These are phyloP conservation scores for Pichia sp. DNA, from an alignment of 1,139 yeast species.

Conservation along the genomic window DNA sequence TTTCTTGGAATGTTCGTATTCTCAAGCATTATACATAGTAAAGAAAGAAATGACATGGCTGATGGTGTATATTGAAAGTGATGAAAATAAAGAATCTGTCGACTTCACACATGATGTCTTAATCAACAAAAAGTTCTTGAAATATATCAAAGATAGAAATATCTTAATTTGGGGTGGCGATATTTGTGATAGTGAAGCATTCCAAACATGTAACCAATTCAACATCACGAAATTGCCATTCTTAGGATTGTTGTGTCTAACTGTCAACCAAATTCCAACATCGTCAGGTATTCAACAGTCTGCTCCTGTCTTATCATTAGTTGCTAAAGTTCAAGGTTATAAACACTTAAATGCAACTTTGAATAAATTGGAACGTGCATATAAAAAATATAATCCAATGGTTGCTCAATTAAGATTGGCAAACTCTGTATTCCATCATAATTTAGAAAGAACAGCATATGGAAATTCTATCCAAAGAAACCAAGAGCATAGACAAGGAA, in stretches of 20 bases:
- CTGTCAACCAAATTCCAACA: conserved; percentile 53
- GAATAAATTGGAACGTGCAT: conserved; percentile 42
- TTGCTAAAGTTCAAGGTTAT: conserved; percentile 66
- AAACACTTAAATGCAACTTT: conserved; percentile 33
- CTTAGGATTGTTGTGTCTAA: conserved; percentile 65
- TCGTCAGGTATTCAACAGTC: conserved; percentile 57
- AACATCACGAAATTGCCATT: conserved; percentile 79
- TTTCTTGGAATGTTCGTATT: conserved; percentile 72
- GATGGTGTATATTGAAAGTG: conserved; percentile 71
- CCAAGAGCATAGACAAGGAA: conserved; percentile 23
- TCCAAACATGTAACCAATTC: conserved; percentile 76
- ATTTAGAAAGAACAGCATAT: conserved; percentile 79
- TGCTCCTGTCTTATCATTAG: conserved; percentile 55
- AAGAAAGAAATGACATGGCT: conserved; percentile 69
- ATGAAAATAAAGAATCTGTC: conserved; percentile 62
- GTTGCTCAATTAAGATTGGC: conserved; percentile 58
- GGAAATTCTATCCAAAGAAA: conserved; percentile 65
- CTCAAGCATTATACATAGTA: conserved; percentile 69
- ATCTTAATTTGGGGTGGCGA: conserved; percentile 88
- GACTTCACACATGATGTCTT: conserved; percentile 57
- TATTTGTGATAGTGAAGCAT: conserved; percentile 75
- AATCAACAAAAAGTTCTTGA: conserved; percentile 50
- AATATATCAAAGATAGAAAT: conserved; percentile 49
- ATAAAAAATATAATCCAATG: conserved; percentile 59
- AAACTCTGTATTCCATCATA: conserved; percentile 56